phyloP scores from a whole-genome alignment of 2,329 filamentous ascomycete species.

The Sarocladium oryzae region DNA sequence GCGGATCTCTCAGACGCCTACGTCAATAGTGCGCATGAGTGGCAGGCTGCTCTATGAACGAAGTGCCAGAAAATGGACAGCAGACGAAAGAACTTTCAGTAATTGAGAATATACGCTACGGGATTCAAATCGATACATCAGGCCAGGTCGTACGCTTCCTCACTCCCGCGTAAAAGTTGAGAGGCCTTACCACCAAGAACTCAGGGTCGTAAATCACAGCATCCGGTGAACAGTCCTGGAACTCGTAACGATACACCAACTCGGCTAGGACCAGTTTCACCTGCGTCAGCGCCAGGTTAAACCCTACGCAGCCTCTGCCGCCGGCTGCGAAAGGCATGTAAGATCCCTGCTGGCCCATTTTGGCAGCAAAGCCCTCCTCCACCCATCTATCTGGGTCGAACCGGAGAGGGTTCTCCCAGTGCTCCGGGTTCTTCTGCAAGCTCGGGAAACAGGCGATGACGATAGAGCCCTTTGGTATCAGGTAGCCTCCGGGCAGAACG shows the following conservation, averaged over 20 bases:
- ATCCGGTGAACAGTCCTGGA: conserved; percentile 13
- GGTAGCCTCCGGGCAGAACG: conserved; percentile 53
- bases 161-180: conserved; percentile 16
- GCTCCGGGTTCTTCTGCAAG: conserved; percentile 44
- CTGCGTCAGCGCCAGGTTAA: conserved; percentile 58
- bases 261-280: conserved; percentile 53
- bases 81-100: too few relatives aligned
- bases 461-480: conserved; percentile 42
- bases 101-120: too few relatives aligned
- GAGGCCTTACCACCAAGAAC: conserved; percentile 15
- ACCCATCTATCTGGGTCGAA: conserved; percentile 58
- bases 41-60: too few relatives aligned
- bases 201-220: conserved; percentile 14
- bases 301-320: conserved; percentile 53
- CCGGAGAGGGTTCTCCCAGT: conserved; percentile 51
- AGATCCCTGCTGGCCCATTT: conserved; percentile 40
- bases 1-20: too few relatives aligned
- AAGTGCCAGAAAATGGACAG: too few relatives aligned
- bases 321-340: conserved; percentile 56
- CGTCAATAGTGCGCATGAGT: too few relatives aligned
- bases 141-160: not conserved
- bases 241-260: conserved; percentile 41
- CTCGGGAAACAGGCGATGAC: conserved; percentile 47
- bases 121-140: too few relatives aligned
- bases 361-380: conserved; percentile 30